Evolutionary conservation across 129 eudicot species (phyloP), one percentile per base, ranked within the genome.

Genomic region (Cynara cardunculus): DNA sequence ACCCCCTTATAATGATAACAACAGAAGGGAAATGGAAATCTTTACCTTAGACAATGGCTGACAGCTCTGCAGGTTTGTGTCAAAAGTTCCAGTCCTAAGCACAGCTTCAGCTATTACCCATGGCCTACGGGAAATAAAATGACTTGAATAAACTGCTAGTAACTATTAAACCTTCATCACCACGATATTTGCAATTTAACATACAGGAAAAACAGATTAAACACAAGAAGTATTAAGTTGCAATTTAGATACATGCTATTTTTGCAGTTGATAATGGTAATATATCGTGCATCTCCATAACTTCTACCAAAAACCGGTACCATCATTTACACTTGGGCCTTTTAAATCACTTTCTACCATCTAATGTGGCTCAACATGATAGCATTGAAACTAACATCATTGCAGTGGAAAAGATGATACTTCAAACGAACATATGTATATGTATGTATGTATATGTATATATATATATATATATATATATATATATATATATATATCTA

Each of bases 61-160:
- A 46, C 86, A 83, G 80, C 83, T 78, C 34, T 79, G 82, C 73
- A 80, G 62, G 61, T 87, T 82, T 18, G 71, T 78, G 65, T 74
- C 71, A 22, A 82, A 74, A 80, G 81, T 73, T 79, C 86, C 89
- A 78, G 34, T 46, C 74, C 78, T 83, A 39, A 74, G 62, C 35
- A 21, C 71, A 70, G 80, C 80, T 75, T 84, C 90, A 59, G 87
- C 69, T 32, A 89, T 77, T 22, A 91, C 86, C 97, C 91, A 91
- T 44, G 97, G 94, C 90, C 97, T 91, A 85, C 77, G 72, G 3
- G 27, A 71, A 74, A 37, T 16, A 75, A 83, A 78, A 46, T 4
- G 41, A 8, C 53, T 41, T 62, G 32, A 14, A 19, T 41, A 30
- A 81, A 64, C 53, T 80, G 31, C 19, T 61, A 35, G 56, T 4